Evolutionary conservation across 768 basidiomycete species (phyloP), one percentile per base, ranked within the genome.

Genomic region (Ramaria rubella): DNA sequence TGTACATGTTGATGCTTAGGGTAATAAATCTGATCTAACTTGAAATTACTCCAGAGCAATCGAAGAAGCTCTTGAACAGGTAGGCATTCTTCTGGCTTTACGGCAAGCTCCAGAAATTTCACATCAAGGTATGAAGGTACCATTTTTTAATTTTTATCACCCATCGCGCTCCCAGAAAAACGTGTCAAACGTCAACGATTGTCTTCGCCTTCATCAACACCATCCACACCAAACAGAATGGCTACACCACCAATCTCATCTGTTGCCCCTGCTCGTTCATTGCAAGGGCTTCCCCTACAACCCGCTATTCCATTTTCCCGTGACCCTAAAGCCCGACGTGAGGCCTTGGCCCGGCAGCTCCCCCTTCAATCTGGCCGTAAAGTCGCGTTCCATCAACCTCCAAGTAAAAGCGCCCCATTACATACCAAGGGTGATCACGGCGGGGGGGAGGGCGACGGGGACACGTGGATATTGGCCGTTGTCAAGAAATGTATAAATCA

Each of bases 391-490:
- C 86, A 86, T 68, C 84, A 83, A 4, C 81, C 83, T 31, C 62
- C 65, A 29, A 36, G 45, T 27, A 59, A 60, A 49, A 68, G 66
- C 36, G 55, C 34, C 15, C 55, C 44, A 29, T 26, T 27, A 15
- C 55, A 56, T 44, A 34, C 29, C 9, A 56, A 56, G 48, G 55
- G 55, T 34, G 55, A 56, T 23, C 43, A 56, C 26, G 55, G 55
- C 19, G 69, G 76, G 4, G 42, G 56, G 14, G 50, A 59, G 7
- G 81, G 77, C 40, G 81, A 76, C 34, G 70, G 63, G 2, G 76
- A 77, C 15, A 72, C 76, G 4, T 93, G 90, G 90, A 93, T 93
- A 53, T 70, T 92, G 60, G 90, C 90, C 5, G 79, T 86, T 6
- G 80, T 90, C 36, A 85, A 79, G 8, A 82, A 76, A 61, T 86